phyloP scores from a whole-genome alignment of 2,329 filamentous ascomycete species.

The Penicillium sp. region DNA sequence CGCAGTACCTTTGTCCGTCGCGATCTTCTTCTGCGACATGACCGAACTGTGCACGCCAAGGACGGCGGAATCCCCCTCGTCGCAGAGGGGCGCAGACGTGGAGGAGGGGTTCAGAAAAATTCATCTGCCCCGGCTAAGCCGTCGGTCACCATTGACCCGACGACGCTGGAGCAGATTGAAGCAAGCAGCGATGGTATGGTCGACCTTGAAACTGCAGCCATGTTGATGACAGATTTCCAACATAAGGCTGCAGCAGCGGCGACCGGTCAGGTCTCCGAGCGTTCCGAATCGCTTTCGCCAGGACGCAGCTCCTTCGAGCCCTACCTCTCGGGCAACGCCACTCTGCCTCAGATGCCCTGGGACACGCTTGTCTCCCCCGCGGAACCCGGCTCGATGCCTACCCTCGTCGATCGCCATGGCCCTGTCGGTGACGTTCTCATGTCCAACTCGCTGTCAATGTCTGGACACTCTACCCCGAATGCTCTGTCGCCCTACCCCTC shows the following conservation, averaged over 20 bases:
- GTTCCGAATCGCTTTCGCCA: slow-evolving; percentile 65
- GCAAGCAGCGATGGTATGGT: slow-evolving; percentile 86
- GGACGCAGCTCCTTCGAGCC: slow-evolving; percentile 68
- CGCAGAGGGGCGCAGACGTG: slow-evolving; percentile 81
- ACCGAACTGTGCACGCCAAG: slow-evolving; percentile 97
- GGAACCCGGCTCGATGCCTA: slow-evolving; percentile 61
- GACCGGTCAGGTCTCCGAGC: slow-evolving; percentile 52
- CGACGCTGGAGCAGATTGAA: slow-evolving; percentile 88
- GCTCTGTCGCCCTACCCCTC: slow-evolving; percentile 71
- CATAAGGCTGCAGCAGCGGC: slow-evolving; percentile 81
- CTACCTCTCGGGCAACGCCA: slow-evolving; percentile 76
- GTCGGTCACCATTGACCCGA: slow-evolving; percentile 76
- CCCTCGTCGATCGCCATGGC: slow-evolving; percentile 65
- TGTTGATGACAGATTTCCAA: slow-evolving; percentile 97
- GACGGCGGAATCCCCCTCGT: slow-evolving; percentile 92
- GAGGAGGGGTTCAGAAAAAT: slow-evolving; percentile 43
- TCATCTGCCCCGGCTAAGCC: slow-evolving; percentile 65
- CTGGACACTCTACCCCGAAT: slow-evolving; percentile 67
- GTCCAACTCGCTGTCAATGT: slow-evolving; percentile 68
- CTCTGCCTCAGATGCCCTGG: slow-evolving; percentile 86
- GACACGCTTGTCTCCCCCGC: slow-evolving; percentile 76
- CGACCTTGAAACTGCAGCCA: slow-evolving; percentile 94
- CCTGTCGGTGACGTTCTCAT: slow-evolving; percentile 64
- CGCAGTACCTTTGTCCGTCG: slow-evolving; percentile 97
- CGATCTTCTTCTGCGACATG: slow-evolving; percentile 92